A percentile compares a stretch with the other conserved stretches of the same genome.
phyloP scores from a whole-genome alignment of 495 filamentous ascomycete species.

The Penicillium mononematosum region DNA sequence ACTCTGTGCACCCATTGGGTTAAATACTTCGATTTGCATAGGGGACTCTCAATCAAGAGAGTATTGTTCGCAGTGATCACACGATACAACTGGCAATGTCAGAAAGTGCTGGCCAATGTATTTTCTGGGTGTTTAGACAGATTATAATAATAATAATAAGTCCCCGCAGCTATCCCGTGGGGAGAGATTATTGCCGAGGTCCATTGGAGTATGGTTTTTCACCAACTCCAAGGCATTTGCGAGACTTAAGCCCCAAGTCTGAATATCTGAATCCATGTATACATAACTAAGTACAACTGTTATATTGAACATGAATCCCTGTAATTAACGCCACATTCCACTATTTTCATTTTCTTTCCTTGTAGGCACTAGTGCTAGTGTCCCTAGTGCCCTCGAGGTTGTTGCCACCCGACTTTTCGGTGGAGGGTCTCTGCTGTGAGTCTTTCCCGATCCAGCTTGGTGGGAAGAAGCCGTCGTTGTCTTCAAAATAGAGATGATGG shows the following conservation, averaged over 20 bases:
- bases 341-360: neutral
- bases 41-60: neutral
- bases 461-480: slow-evolving; percentile 46
- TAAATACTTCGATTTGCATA: neutral
- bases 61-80: neutral
- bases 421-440: slow-evolving; percentile 13
- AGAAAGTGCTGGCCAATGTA: neutral
- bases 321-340: neutral
- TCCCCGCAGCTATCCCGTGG: neutral
- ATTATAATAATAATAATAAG: neutral
- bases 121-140: neutral
- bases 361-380: neutral
- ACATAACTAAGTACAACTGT: neutral
- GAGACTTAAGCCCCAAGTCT: neutral
- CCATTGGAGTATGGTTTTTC: slow-evolving; percentile 1
- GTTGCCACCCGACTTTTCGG: slow-evolving; percentile 15
- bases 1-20: neutral
- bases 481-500: slow-evolving; percentile 44
- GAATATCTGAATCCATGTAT: neutral
- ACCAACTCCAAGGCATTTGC: neutral
- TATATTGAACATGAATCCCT: neutral
- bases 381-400: neutral
- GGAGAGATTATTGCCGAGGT: slow-evolving; percentile 10
- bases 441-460: slow-evolving; percentile 35
- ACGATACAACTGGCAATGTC: neutral